Percentiles rank a stretch among this genome's conserved stretches.
Evolutionary conservation across 768 basidiomycete genomes (phyloP).

Genomic region (Phanerochaete carnosa): DNA sequence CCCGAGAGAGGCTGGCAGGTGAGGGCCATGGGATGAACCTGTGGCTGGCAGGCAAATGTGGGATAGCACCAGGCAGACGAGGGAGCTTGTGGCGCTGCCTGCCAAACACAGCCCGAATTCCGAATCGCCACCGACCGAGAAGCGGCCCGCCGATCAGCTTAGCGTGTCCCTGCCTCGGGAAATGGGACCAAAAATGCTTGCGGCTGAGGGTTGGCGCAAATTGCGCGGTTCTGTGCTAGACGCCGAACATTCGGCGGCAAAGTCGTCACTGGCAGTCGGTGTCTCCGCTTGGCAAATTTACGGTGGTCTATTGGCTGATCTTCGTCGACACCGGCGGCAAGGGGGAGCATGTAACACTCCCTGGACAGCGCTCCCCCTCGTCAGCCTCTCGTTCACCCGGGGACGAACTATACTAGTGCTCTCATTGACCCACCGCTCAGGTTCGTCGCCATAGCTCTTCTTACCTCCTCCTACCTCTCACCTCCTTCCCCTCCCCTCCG

Average conservation of each 20-base stretch:
- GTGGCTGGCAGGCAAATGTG: background rate
- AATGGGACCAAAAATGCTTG: too few species aligned
- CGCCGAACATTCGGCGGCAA: background rate
- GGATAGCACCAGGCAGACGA: background rate
- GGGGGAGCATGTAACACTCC: background rate
- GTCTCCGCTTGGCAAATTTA: background rate
- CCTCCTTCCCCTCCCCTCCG: background rate
- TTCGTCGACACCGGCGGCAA: background rate
- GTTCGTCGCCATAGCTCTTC: background rate
- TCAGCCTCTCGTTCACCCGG: constrained; percentile 1
- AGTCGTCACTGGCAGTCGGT: background rate
- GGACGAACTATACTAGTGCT: background rate
- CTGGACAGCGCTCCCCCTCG: background rate
- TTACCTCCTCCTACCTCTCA: background rate
- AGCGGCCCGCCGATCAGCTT: background rate
- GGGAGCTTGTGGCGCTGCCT: background rate
- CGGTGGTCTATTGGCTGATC: background rate
- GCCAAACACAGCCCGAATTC: background rate
- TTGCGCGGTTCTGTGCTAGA: too few species aligned
- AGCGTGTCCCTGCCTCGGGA: too few species aligned
- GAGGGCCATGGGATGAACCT: background rate
- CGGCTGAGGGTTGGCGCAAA: too few species aligned
- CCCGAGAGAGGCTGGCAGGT: background rate
- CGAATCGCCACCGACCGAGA: background rate
- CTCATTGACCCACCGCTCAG: background rate